Percentiles rank a stretch among this genome's conserved stretches.
These are phyloP conservation scores for Claviceps pazoutovae DNA, from an alignment of 2,329 filamentous ascomycete species.

Conservation along the genomic window DNA sequence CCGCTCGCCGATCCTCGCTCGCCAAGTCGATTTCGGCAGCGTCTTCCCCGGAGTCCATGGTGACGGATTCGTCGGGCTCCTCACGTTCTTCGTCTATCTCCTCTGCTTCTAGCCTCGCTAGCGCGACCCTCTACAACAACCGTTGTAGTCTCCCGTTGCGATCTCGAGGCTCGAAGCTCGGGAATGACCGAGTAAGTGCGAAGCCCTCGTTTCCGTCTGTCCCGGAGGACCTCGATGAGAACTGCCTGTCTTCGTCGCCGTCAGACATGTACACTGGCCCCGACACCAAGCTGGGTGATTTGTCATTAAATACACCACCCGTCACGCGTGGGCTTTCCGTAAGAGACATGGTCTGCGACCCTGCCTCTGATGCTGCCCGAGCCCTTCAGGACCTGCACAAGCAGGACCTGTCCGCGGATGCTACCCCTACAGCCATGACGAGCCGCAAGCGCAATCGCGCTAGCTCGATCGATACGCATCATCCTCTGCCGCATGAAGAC, in stretches of 20 bases:
- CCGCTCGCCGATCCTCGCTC: constrained; percentile 45
- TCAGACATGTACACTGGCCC: constrained; percentile 43
- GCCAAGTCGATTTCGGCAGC: constrained; percentile 48
- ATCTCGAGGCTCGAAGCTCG: constrained; percentile 46
- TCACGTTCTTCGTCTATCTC: constrained; percentile 53
- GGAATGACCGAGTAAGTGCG: constrained; percentile 40
- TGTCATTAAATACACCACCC: constrained; percentile 34
- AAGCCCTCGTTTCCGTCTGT: constrained; percentile 41
- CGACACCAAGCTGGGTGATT: constrained; percentile 35
- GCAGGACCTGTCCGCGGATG: constrained; percentile 26
- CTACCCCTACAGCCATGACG: constrained; percentile 20
- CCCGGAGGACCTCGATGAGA: constrained; percentile 41
- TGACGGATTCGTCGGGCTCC: constrained; percentile 46
- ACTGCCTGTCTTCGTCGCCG: constrained; percentile 35
- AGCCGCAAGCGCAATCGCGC: constrained; percentile 47
- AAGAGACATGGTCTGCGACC: constrained; percentile 28
- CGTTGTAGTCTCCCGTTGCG: constrained; percentile 45
- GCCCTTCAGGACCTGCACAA: constrained; percentile 48
- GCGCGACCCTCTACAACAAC: constrained; percentile 33
- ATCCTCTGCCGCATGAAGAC: constrained; percentile 49
- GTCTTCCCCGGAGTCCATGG: constrained; percentile 54
- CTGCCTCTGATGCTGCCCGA: constrained; percentile 40
- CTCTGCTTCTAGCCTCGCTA: constrained; percentile 44
- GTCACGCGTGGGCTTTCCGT: constrained; percentile 32
- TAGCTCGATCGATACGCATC: constrained; percentile 44